These are phyloP conservation scores for Agroathelia rolfsii DNA, from an alignment of 1,284 basidiomycete genomes.

Conservation along the genomic window DNA sequence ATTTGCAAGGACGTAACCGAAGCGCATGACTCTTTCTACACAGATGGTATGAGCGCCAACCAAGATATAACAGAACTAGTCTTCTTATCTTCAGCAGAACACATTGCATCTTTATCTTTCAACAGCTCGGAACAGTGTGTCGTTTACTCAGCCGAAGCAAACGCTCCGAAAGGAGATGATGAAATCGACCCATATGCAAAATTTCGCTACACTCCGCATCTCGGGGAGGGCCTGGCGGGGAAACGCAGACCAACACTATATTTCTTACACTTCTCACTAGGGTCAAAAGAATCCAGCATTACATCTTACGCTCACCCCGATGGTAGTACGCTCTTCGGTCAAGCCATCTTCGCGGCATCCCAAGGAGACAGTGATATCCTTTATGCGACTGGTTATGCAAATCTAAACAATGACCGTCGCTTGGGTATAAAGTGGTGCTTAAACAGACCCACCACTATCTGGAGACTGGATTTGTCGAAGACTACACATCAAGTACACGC, in stretches of 20 bases:
- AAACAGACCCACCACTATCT: conserved; percentile 53
- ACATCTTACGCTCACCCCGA: neutral
- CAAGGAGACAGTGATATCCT: conserved; percentile 33
- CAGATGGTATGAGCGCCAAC: conserved; percentile 37
- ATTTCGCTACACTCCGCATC: conserved; percentile 42
- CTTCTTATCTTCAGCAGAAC: conserved; percentile 25
- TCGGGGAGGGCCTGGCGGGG: conserved; percentile 44
- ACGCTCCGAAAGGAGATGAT: conserved; percentile 23
- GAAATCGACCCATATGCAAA: conserved; percentile 30
- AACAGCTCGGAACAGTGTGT: conserved; percentile 39
- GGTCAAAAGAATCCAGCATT: neutral
- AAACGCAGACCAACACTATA: conserved; percentile 42
- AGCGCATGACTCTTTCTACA: conserved; percentile 48
- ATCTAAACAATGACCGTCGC: conserved; percentile 42
- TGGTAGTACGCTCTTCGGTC: conserved; percentile 33
- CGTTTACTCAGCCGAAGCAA: conserved; percentile 48
- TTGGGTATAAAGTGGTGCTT: conserved; percentile 55
- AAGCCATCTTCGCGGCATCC: conserved; percentile 41
- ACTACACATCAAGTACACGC: conserved; percentile 5
- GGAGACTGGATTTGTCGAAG: conserved; percentile 29
- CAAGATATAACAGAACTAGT: neutral
- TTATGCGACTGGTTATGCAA: conserved; percentile 55
- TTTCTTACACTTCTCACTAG: conserved; percentile 26
- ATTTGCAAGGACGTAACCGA: conserved; percentile 46
- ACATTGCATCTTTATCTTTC: conserved; percentile 38